These are phyloP conservation scores for Paracoccidioides lutzii DNA, from an alignment of 2,329 filamentous ascomycete species.

Conservation along the genomic window DNA sequence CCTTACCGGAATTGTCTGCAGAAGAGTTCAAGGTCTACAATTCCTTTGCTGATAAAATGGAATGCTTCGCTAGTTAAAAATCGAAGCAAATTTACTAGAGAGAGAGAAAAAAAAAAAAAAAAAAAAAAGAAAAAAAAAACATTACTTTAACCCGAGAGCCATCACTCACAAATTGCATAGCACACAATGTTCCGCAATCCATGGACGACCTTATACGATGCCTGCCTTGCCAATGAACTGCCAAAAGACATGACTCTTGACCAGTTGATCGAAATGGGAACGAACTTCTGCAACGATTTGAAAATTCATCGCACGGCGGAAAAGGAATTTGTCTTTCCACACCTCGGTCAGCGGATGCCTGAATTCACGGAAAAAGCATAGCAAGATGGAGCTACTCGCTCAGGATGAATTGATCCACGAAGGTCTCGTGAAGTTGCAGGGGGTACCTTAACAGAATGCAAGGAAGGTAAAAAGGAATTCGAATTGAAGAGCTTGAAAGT, in stretches of 20 bases:
- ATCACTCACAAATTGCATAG: conserved; percentile 26
- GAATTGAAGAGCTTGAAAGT: conserved; percentile 47
- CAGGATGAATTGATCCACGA: conserved; percentile 71
- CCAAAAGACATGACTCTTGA: conserved; percentile 52
- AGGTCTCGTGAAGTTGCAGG: conserved; percentile 55
- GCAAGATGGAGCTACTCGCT: conserved; percentile 50
- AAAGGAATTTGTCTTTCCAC: conserved; percentile 67
- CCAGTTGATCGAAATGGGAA: conserved; percentile 54
- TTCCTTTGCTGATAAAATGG: conserved; percentile 61
- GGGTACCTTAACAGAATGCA: conserved; percentile 51
- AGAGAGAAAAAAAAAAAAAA: no score
- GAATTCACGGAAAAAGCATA: conserved; percentile 45
- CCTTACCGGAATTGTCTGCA: conserved; percentile 49
- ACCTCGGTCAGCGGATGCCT: conserved; percentile 64
- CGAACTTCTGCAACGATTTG: conserved; percentile 60
- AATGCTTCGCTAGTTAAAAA: conserved; percentile 55
- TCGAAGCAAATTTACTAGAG: no score
- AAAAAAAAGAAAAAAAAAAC: neutral
- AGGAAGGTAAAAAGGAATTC: conserved; percentile 48
- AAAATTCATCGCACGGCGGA: conserved; percentile 70
- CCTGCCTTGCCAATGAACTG: conserved; percentile 47
- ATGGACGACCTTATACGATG: conserved; percentile 59
- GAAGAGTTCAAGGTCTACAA: conserved; percentile 60
- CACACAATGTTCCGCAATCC: conserved; percentile 63
- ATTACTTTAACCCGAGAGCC: neutral